Conservation (phyloP, 176 grass and related monocot genomes). For the Cymbopogon citratus region DNA sequence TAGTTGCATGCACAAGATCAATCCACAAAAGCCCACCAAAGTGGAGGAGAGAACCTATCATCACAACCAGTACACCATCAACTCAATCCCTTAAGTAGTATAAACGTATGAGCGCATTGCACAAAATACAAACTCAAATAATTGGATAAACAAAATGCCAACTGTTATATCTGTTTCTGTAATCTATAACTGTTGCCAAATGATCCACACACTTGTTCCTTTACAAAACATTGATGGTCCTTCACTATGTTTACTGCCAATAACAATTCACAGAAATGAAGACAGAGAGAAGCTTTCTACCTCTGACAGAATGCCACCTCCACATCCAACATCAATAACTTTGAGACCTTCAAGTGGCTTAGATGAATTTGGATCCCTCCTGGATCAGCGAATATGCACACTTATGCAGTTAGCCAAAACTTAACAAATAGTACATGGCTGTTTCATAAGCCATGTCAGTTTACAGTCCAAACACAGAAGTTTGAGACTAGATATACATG, state of each 20-base stretch:
- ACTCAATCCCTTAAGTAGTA: background rate
- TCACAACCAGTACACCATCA: background rate
- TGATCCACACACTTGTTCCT: background rate
- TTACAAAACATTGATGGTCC: background rate
- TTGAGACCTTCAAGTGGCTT: conserved; percentile 86
- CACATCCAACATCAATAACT: conserved; percentile 98
- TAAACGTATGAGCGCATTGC: background rate
- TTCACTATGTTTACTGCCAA: background rate
- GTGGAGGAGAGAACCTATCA: background rate
- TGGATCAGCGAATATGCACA: conserved; percentile 20
- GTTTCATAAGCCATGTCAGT: background rate
- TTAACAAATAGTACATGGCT: background rate
- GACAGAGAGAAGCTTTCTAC: conserved; percentile 26
- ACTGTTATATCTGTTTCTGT: background rate
- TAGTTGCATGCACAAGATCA: background rate
- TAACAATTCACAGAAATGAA: background rate
- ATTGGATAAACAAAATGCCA: conserved; percentile 9
- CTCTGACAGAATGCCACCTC: conserved; percentile 92
- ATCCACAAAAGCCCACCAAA: background rate
- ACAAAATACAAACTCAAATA: background rate
- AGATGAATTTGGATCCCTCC: conserved; percentile 73
- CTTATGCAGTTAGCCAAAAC: background rate
- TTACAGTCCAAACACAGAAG: background rate
- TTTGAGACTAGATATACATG: background rate
- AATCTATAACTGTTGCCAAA: background rate